These are phyloP conservation scores for Aspergillus nomiae DNA, from an alignment of 2,329 filamentous ascomycete species.

Conservation along the genomic window DNA sequence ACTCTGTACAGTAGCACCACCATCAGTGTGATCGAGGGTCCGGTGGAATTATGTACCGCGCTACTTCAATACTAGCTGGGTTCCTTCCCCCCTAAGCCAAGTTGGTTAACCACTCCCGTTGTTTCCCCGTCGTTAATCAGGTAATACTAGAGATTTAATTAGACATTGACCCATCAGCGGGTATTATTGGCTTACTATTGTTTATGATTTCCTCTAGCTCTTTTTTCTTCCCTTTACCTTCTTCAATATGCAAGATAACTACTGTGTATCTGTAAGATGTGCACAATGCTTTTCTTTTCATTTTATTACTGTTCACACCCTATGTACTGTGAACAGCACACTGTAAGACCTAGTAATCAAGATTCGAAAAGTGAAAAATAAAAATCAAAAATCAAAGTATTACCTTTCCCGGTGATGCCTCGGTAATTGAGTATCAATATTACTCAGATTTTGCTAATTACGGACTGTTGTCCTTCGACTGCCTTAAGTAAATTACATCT, in stretches of 20 bases:
- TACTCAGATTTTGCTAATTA: background rate
- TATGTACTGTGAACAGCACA: background rate
- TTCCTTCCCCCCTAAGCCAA: background rate
- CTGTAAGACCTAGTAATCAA: background rate
- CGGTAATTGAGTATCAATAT: background rate
- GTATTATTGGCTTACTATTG: constrained; percentile 3
- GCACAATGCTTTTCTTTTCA: background rate
- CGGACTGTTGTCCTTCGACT: background rate
- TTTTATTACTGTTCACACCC: background rate
- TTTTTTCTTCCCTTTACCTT: background rate
- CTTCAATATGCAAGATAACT: background rate
- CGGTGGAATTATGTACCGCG: background rate
- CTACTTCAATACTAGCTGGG: background rate
- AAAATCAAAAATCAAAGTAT: background rate
- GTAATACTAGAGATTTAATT: background rate
- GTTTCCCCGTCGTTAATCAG: background rate
- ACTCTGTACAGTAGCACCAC: constrained; percentile 3
- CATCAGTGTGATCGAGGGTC: constrained; percentile 5
- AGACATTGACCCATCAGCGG: background rate
- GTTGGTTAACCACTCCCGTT: background rate
- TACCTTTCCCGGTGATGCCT: background rate
- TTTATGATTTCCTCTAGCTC: background rate
- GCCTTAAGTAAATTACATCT: background rate
- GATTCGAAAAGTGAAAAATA: background rate
- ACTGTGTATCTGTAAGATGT: background rate